Conservation (phyloP, 768 basidiomycete genomes). For the Kondoa subrosea region DNA sequence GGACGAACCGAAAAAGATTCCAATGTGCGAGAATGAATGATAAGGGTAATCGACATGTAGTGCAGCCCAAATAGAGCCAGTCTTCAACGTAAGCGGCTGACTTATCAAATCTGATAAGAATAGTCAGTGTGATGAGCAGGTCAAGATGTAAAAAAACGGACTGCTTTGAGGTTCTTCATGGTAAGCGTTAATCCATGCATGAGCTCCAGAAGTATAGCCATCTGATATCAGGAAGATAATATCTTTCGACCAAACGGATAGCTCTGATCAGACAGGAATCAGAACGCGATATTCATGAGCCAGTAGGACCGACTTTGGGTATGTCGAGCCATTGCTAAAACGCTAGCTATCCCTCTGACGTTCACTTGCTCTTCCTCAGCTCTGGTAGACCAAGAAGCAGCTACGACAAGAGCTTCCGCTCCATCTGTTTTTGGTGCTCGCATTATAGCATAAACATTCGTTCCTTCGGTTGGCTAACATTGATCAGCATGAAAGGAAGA, state of each 20-base stretch:
- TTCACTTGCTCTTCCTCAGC: slow-evolving; percentile 38
- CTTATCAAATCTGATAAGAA: not conserved
- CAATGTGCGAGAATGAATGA: slow-evolving; percentile 88
- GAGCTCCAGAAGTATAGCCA: slow-evolving; percentile 73
- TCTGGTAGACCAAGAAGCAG: slow-evolving; percentile 71
- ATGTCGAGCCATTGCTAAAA: slow-evolving; percentile 67
- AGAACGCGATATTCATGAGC: no score
- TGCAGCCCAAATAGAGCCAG: slow-evolving; percentile 90
- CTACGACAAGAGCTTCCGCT: slow-evolving; percentile 75
- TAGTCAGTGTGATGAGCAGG: not conserved
- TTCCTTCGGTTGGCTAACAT: slow-evolving; percentile 29
- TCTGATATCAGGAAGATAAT: slow-evolving; percentile 78
- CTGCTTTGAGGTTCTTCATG: slow-evolving; percentile 54
- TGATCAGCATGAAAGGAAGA: no score
- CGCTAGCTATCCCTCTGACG: slow-evolving; percentile 66
- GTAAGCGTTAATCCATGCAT: slow-evolving; percentile 76
- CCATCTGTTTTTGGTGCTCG: slow-evolving; percentile 81
- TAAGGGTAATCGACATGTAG: slow-evolving; percentile 88
- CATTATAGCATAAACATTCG: slow-evolving; percentile 64
- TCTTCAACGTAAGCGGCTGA: slow-evolving; percentile 47
- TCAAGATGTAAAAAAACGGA: slow-evolving; percentile 31
- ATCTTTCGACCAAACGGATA: slow-evolving; percentile 89
- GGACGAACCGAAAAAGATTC: slow-evolving; percentile 72
- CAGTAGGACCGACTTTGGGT: slow-evolving; percentile 47
- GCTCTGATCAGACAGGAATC: slow-evolving; percentile 42